Evolutionary conservation across 805 yeast genomes (phyloP).

Genomic region (Zygosaccharomyces bailii): DNA sequence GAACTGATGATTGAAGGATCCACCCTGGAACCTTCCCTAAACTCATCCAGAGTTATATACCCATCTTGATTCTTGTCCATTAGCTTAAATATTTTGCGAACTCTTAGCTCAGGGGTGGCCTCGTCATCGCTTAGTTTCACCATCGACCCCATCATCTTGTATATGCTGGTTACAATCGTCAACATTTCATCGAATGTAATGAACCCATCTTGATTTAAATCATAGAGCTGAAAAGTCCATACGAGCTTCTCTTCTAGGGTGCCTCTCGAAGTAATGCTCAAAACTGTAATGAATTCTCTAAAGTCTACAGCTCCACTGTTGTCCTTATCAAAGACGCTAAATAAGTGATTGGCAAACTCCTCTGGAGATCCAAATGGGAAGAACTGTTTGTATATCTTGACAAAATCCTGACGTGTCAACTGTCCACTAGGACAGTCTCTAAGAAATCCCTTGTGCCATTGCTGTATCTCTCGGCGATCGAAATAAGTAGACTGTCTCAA

Average conservation of each 20-base stretch:
- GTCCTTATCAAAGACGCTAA: slow-evolving; percentile 84
- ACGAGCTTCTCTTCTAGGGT: slow-evolving; percentile 74
- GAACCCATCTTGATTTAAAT: slow-evolving; percentile 72
- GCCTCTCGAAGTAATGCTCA: slow-evolving; percentile 85
- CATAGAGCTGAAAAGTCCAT: slow-evolving; percentile 91
- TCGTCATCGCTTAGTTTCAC: slow-evolving; percentile 86
- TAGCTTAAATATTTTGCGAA: slow-evolving; percentile 69
- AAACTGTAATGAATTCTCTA: slow-evolving; percentile 84
- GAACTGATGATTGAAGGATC: slow-evolving; percentile 78
- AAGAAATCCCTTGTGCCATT: slow-evolving; percentile 95
- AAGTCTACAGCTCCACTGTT: slow-evolving; percentile 80
- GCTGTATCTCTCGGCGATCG: slow-evolving; percentile 90
- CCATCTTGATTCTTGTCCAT: slow-evolving; percentile 71
- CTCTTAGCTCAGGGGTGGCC: slow-evolving; percentile 84
- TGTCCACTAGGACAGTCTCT: slow-evolving; percentile 94
- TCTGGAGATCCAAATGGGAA: slow-evolving; percentile 98
- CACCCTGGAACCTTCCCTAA: slow-evolving; percentile 71
- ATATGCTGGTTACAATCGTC: slow-evolving; percentile 74
- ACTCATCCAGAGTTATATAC: slow-evolving; percentile 76
- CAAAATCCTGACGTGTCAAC: slow-evolving; percentile 79
- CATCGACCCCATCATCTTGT: slow-evolving; percentile 95
- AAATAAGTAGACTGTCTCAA: slow-evolving; percentile 85
- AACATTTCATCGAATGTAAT: slow-evolving; percentile 77
- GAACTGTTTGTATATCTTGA: slow-evolving; percentile 89
- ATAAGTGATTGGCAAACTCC: slow-evolving; percentile 83